phyloP scores from a whole-genome alignment of 306 rosid genomes.

The Ceratonia siliqua region DNA sequence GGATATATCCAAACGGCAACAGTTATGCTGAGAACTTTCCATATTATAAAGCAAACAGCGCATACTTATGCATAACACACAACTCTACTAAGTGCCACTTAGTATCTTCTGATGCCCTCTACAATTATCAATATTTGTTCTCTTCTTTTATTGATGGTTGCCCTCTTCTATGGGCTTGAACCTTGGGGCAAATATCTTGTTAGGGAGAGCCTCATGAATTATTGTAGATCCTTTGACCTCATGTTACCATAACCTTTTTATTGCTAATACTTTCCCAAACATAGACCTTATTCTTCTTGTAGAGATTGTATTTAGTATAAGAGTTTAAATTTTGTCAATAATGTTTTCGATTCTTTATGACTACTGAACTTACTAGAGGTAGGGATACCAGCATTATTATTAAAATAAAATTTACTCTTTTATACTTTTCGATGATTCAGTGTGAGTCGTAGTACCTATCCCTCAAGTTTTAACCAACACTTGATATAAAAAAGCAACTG shows the following conservation, averaged over 20 bases:
- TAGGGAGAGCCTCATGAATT: neutral
- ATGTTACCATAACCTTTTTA: neutral
- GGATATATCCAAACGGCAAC: neutral
- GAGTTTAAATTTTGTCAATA: neutral
- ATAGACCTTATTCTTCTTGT: neutral
- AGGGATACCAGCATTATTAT: too few relatives aligned
- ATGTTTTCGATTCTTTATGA: neutral
- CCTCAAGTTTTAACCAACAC: too few relatives aligned
- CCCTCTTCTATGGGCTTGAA: neutral
- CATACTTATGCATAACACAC: neutral
- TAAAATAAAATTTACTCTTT: too few relatives aligned
- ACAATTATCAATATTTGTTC: neutral
- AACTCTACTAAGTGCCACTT: neutral
- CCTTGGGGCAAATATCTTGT: neutral
- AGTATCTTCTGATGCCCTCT: neutral
- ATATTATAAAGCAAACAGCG: neutral
- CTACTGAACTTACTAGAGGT: too few relatives aligned
- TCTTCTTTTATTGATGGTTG: too few relatives aligned
- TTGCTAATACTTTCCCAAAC: neutral
- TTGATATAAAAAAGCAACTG: too few relatives aligned
- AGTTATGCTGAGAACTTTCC: neutral
- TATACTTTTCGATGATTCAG: too few relatives aligned
- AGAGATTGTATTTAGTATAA: too few relatives aligned
- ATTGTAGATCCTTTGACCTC: neutral
- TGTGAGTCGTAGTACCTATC: too few relatives aligned